A percentile compares a stretch with the other conserved stretches of the same genome.
phyloP scores from a whole-genome alignment of 768 basidiomycete species.

The Hirschioporus abietinus region DNA sequence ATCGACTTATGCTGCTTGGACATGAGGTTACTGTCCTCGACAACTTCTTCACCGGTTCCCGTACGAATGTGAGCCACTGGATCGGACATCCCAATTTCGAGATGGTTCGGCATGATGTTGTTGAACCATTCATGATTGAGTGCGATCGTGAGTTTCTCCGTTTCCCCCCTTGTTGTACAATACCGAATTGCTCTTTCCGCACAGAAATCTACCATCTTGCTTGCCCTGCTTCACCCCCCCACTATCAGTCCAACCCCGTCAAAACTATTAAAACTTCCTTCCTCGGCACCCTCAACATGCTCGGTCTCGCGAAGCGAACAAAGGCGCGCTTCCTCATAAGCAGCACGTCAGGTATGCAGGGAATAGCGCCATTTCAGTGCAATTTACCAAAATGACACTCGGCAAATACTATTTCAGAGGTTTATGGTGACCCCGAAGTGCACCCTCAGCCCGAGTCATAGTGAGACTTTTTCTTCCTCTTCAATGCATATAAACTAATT shows the following conservation, averaged over 20 bases:
- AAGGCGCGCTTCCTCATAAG: constrained; percentile 96
- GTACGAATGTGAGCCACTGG: constrained; percentile 96
- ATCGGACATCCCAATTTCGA: constrained; percentile 99
- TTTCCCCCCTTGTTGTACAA: constrained; percentile 10
- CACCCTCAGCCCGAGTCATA: constrained; percentile 97
- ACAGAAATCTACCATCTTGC: constrained; percentile 97
- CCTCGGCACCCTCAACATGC: constrained; percentile 98
- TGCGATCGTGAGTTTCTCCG: constrained; percentile 74
- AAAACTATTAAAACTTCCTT: constrained; percentile 99
- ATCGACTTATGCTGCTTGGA: constrained; percentile 95
- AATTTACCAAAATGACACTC: constrained; percentile 8
- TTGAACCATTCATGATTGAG: constrained; percentile 97
- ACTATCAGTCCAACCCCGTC: constrained; percentile 96
- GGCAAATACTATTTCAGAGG: constrained; percentile 48
- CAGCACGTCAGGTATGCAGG: constrained; percentile 76
- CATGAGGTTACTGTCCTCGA: constrained; percentile 97
- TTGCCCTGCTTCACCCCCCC: constrained; percentile 94
- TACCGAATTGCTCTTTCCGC: constrained; percentile 14
- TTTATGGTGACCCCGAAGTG: constrained; percentile 97
- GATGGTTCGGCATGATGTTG: constrained; percentile 94
- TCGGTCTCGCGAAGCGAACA: constrained; percentile 93
- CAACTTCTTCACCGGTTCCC: constrained; percentile 98
- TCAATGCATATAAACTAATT: constrained; percentile 15
- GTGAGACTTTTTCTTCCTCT: constrained; percentile 39
- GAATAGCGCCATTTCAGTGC: constrained; percentile 6